Evolutionary conservation across 2,329 filamentous ascomycete genomes (phyloP).

Genomic region (Penicillium aurantiogriseum): DNA sequence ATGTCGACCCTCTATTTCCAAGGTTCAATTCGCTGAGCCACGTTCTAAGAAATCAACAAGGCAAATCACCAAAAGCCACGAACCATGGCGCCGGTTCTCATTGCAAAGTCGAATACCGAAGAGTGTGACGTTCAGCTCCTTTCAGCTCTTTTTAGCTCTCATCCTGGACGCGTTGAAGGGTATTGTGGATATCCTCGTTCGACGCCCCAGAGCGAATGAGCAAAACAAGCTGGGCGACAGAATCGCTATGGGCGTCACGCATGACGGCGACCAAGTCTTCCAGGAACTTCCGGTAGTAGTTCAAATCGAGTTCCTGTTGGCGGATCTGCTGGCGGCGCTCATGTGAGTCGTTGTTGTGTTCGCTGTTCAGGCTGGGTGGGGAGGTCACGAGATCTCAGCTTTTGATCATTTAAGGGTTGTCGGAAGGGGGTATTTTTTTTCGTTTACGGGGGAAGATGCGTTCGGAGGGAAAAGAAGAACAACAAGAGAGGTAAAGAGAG

Average conservation of each 20-base stretch:
- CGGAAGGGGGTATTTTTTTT: neutral
- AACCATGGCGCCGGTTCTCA: neutral
- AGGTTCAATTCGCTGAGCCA: neutral
- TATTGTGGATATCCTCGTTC: conserved; percentile 25
- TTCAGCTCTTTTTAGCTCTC: neutral
- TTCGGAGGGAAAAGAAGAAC: neutral
- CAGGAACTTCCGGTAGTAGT: conserved; percentile 30
- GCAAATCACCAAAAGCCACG: neutral
- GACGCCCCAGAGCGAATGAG: conserved; percentile 33
- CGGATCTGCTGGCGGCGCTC: neutral
- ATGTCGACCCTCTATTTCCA: neutral
- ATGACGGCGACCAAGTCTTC: conserved; percentile 26
- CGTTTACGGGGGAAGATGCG: neutral
- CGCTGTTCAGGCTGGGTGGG: neutral
- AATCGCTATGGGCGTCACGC: conserved; percentile 22
- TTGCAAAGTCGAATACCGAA: neutral
- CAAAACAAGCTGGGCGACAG: conserved; percentile 24
- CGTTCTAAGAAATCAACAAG: neutral
- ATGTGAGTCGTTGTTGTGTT: neutral
- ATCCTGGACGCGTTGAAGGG: conserved; percentile 16
- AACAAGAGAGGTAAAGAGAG: neutral
- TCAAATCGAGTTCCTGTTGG: neutral
- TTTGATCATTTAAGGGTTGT: neutral
- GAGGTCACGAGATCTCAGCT: neutral
- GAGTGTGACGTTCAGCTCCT: no score